A percentile compares a stretch with the other conserved stretches of the same genome.
Conservation (phyloP, 2,329 filamentous ascomycete genomes). For the Ascochyta lentis region DNA sequence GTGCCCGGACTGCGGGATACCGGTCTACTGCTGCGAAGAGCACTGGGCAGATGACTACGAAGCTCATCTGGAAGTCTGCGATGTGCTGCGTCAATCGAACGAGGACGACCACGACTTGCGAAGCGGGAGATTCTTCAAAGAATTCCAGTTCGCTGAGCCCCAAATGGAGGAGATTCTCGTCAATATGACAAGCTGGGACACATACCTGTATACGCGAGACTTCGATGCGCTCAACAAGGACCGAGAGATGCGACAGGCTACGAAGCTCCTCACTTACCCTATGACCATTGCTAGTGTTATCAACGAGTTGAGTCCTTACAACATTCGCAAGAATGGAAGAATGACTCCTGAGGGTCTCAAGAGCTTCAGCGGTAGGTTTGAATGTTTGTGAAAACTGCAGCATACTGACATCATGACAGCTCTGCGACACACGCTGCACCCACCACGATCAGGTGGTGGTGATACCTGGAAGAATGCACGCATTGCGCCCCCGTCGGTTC, state of each 20-base stretch:
- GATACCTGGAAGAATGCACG: conserved; percentile 78
- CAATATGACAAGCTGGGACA: conserved; percentile 99
- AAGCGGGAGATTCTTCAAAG: conserved; percentile 89
- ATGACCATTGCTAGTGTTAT: conserved; percentile 89
- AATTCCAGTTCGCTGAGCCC: conserved; percentile 87
- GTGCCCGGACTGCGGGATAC: conserved; percentile 94
- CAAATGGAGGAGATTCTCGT: conserved; percentile 92
- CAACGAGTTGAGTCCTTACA: conserved; percentile 94
- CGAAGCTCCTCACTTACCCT: conserved; percentile 90
- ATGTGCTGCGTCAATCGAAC: conserved; percentile 89
- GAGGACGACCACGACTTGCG: conserved; percentile 96
- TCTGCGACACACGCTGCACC: conserved; percentile 91
- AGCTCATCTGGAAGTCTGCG: conserved; percentile 88
- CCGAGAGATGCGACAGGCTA: conserved; percentile 89
- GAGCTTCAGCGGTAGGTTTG: conserved; percentile 83
- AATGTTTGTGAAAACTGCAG: background rate
- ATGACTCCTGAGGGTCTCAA: conserved; percentile 89
- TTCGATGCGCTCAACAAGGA: conserved; percentile 92
- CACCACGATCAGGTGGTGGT: conserved; percentile 78
- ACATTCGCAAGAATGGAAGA: conserved; percentile 73
- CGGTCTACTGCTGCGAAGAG: conserved; percentile 90
- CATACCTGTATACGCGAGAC: conserved; percentile 89
- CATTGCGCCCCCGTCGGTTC: conserved; percentile 83
- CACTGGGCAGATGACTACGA: conserved; percentile 98
- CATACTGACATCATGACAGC: conserved; percentile 59